phyloP scores from a whole-genome alignment of 108 stramenopile species.

The Conticribra weissflogii region DNA sequence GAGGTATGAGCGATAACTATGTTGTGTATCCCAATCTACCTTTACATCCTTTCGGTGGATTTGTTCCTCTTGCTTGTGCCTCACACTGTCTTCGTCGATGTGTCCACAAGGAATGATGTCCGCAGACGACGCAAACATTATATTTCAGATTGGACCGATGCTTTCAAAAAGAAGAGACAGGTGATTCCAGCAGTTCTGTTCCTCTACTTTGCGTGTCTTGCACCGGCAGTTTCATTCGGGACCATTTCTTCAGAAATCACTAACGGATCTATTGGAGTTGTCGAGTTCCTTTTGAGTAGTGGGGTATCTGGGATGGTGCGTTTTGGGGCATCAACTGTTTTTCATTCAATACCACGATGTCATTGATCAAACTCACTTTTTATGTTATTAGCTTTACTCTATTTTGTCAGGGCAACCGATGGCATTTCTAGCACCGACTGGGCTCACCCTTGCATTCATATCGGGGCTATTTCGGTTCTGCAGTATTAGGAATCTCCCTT shows the following conservation, averaged over 20 bases:
- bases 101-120: constrained; percentile 58
- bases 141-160: constrained; percentile 82
- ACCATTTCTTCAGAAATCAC: constrained; percentile 91
- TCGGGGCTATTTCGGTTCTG: constrained; percentile 87
- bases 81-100: too few relatives aligned
- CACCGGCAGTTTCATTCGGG: constrained; percentile 95
- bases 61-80: too few relatives aligned
- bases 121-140: constrained; percentile 53
- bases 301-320: constrained; percentile 87
- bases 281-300: constrained; percentile 89
- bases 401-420: constrained; percentile 94
- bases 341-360: too few relatives aligned
- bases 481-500: constrained; percentile 73
- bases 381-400: constrained; percentile 83
- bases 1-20: too few relatives aligned
- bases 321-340: too few relatives aligned
- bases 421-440: constrained; percentile 97
- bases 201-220: constrained; percentile 94
- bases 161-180: constrained; percentile 66
- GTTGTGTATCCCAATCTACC: too few relatives aligned
- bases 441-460: constrained; percentile 93
- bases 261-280: constrained; percentile 85
- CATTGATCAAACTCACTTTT: too few relatives aligned
- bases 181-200: constrained; percentile 88
- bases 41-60: too few relatives aligned